These are phyloP conservation scores for Lipomyces japonicus DNA, from an alignment of 805 yeast genomes.

Conservation along the genomic window DNA sequence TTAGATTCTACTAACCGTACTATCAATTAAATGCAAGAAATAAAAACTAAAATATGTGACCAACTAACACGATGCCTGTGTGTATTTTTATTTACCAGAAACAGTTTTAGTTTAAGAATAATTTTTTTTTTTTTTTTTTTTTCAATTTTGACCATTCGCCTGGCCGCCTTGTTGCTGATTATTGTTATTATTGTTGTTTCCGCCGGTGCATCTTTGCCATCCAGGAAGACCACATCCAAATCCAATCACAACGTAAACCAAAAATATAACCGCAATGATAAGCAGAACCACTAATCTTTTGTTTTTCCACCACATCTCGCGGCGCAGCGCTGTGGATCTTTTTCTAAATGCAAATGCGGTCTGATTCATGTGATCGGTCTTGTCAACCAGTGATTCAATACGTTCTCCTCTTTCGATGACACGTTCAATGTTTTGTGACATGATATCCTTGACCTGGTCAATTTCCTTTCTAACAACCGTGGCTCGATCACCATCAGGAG, in stretches of 20 bases:
- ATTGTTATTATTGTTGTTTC: constrained; percentile 8
- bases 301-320: constrained; percentile 57
- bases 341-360: constrained; percentile 67
- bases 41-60: too few species aligned
- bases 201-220: constrained; percentile 27
- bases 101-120: too few species aligned
- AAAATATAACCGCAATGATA: constrained; percentile 22
- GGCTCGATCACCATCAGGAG: constrained; percentile 20
- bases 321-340: constrained; percentile 57
- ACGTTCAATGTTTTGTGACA: constrained; percentile 70
- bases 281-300: constrained; percentile 19
- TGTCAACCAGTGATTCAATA: constrained; percentile 66
- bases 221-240: constrained; percentile 29
- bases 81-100: too few species aligned
- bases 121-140: too few species aligned
- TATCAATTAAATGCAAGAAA: too few species aligned
- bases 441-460: constrained; percentile 59
- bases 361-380: constrained; percentile 68
- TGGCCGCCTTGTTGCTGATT: constrained; percentile 7
- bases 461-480: constrained; percentile 45
- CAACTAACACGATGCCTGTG: too few species aligned
- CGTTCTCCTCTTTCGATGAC: constrained; percentile 76
- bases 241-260: constrained; percentile 27
- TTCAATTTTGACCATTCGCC: constrained; percentile 2
- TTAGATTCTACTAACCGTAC: too few species aligned